phyloP scores from a whole-genome alignment of 805 yeast genomes.

The Yarrowia keelungensis region DNA sequence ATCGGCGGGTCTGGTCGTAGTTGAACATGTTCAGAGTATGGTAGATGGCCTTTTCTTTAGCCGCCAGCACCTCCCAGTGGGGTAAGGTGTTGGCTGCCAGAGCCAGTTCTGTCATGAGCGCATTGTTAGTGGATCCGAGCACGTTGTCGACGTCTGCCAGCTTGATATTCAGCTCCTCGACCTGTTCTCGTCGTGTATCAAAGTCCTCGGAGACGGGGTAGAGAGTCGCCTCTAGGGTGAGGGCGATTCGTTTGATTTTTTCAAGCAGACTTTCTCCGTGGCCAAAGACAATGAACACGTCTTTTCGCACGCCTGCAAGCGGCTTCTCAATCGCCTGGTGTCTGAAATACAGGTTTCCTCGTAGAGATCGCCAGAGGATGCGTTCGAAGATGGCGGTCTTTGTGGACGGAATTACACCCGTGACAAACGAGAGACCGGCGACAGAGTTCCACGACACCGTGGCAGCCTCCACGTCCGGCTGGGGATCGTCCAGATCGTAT shows the following conservation, averaged over 20 bases:
- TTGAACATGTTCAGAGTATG: constrained; percentile 78
- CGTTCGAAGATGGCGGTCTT: constrained; percentile 75
- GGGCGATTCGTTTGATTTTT: constrained; percentile 80
- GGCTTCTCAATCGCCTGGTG: constrained; percentile 73
- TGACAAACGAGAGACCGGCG: constrained; percentile 56
- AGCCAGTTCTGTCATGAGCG: constrained; percentile 76
- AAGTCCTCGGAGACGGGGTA: constrained; percentile 64
- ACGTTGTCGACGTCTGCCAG: constrained; percentile 67
- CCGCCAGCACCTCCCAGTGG: constrained; percentile 71
- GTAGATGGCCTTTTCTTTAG: constrained; percentile 84
- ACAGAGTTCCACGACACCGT: constrained; percentile 31
- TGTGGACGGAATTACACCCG: constrained; percentile 81
- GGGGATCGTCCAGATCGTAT: constrained; percentile 43
- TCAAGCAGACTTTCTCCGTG: constrained; percentile 80
- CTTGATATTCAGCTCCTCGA: constrained; percentile 54
- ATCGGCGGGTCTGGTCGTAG: constrained; percentile 78
- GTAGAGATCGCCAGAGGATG: constrained; percentile 87
- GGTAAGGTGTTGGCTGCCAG: constrained; percentile 77
- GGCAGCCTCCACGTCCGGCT: constrained; percentile 42
- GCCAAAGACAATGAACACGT: constrained; percentile 86
- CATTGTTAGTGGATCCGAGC: constrained; percentile 64
- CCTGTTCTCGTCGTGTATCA: constrained; percentile 52
- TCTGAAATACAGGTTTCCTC: constrained; percentile 88
- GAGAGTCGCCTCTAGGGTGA: constrained; percentile 83
- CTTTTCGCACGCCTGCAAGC: constrained; percentile 74